phyloP scores from a whole-genome alignment of 2,329 filamentous ascomycete species.

The Fusarium fujikuroi region DNA sequence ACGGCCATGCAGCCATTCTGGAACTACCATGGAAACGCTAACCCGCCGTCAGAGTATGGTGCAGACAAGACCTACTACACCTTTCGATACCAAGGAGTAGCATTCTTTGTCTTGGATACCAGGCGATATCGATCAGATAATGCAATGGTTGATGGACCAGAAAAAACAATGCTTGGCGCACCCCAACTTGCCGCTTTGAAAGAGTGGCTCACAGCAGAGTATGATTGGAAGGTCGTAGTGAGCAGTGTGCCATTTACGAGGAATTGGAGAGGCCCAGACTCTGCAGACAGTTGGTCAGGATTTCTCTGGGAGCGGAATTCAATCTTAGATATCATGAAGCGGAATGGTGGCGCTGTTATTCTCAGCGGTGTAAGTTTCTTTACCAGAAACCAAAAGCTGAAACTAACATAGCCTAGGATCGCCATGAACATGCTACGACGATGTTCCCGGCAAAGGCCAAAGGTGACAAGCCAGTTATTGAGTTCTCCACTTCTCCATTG shows the following conservation, averaged over 20 bases:
- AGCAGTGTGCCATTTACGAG: not conserved
- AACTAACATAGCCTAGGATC: not conserved
- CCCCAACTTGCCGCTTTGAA: not conserved
- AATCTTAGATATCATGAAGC: not conserved
- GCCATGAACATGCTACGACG: not conserved
- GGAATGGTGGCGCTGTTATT: not conserved
- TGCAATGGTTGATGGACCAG: not conserved
- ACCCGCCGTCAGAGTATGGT: not conserved
- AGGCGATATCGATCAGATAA: not conserved
- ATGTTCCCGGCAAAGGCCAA: not conserved
- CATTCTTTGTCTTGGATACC: not conserved
- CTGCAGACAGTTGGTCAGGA: not conserved
- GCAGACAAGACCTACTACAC: not conserved
- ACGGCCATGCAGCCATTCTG: not conserved
- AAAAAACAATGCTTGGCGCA: not conserved
- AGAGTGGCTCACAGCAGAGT: not conserved
- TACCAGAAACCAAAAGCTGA: fast-evolving
- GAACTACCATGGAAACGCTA: not conserved
- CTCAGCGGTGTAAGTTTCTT: not conserved
- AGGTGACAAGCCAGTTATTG: not conserved
- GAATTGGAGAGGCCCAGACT: not conserved
- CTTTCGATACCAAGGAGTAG: not conserved
- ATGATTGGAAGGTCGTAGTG: not conserved
- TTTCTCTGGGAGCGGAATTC: not conserved
- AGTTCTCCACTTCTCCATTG: not conserved